Base-by-base conservation (phyloP, 1,284 basidiomycete species). In the Boletus chippewaensis region DNA sequence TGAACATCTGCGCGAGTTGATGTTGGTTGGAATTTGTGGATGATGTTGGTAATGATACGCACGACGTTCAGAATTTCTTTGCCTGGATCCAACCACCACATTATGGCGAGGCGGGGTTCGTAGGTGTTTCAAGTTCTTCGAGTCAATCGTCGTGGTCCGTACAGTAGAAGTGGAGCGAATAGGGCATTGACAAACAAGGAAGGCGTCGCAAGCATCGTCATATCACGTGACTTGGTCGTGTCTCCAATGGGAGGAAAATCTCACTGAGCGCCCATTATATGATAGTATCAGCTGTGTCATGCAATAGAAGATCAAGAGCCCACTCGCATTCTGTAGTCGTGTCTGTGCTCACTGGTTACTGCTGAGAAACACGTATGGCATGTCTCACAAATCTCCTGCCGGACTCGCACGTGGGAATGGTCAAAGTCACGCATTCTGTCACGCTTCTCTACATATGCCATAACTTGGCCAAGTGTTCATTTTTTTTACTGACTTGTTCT, bases 51-150 rank as follows among this genome's bases (percentile, higher is more conserved):
- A 35, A 4, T n/a, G 40, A 52, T 53, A 50, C 75, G 49, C 57
- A 89, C 87, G 51, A 87, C 78, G 68, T 87, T 84, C 62, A 89
- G 68, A 45, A 88, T 78, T 68, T 89, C 85, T 66, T 86, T 87
- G 51, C 83, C 84, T 47, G 85, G 85, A 65, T 86, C 83, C 38
- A 84, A 71, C 83, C 84, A 88, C 85, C 85, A 88, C 81, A 87
- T 85, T 51, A 57, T 73, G 66, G 65, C 24, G 45, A 55, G 45
- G 34, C 5, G 40, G 32, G 9, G 40, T 57, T 45, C 2, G 36
- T 56, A 12, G 1, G 39, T 35, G 52, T 39, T 40, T 44, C 47
- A n/a, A 36, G 44, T 12, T 53, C 18, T 36, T 13, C 7, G 26
- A 36, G 50, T 41, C 20, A 12, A 32, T 58, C 22, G 41, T 41